Conservation (phyloP, 2,329 filamentous ascomycete species). For the Penicillium griseofulvum region DNA sequence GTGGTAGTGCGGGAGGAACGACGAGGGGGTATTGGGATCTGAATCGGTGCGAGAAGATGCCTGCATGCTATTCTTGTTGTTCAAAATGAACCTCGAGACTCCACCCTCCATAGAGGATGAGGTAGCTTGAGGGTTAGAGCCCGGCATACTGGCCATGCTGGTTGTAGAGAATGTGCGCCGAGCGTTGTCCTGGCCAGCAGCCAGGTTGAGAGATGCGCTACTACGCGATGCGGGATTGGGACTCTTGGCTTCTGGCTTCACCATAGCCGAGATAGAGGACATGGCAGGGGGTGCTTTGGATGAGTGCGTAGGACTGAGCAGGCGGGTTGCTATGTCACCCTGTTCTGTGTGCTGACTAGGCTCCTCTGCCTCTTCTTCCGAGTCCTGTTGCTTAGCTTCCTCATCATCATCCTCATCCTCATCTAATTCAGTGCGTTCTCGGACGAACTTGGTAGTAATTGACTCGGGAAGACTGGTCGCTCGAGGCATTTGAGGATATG, state of each 20-base stretch:
- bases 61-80: conserved; percentile 30
- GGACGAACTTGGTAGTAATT: conserved; percentile 32
- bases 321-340: conserved; percentile 37
- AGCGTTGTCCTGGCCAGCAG: conserved; percentile 31
- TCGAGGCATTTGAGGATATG: conserved; percentile 39
- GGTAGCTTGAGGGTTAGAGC: conserved; percentile 35
- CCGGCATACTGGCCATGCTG: conserved; percentile 29
- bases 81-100: conserved; percentile 46
- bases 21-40: conserved; percentile 47
- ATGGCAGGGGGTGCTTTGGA: conserved; percentile 49
- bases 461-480: conserved; percentile 41
- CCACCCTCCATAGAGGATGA: conserved; percentile 51
- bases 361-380: conserved; percentile 23
- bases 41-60: conserved; percentile 42
- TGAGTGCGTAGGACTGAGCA: conserved; percentile 41
- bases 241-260: conserved; percentile 37
- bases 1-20: conserved; percentile 49
- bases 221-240: conserved; percentile 37
- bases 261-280: conserved; percentile 49
- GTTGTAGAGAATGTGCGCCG: conserved; percentile 34
- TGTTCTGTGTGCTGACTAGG: conserved; percentile 28
- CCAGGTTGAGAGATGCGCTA: conserved; percentile 37
- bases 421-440: conserved; percentile 23
- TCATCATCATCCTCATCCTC: conserved; percentile 19
- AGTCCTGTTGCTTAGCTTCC: conserved; percentile 17